Evolutionary conservation across 805 yeast species (phyloP).

Genomic region (Zygosaccharomyces pseudorouxii): DNA sequence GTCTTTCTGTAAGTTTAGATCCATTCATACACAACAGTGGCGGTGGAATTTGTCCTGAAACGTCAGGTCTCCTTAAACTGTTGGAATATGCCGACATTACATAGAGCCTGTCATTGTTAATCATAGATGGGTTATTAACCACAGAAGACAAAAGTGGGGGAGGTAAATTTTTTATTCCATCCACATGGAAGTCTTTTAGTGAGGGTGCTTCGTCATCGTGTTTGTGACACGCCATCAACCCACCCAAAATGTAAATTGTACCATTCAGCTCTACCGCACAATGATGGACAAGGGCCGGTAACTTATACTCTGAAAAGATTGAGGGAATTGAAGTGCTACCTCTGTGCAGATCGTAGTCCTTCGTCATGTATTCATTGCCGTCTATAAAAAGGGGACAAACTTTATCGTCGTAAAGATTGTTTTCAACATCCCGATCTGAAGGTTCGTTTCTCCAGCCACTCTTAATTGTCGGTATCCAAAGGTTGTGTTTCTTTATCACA

Average conservation of each 20-base stretch:
- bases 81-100: constrained; percentile 40
- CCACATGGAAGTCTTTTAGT: constrained; percentile 35
- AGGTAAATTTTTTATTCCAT: constrained; percentile 42
- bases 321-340: constrained; percentile 29
- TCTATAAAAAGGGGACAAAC: constrained; percentile 26
- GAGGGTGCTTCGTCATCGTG: constrained; percentile 29
- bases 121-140: constrained; percentile 40
- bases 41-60: constrained; percentile 46
- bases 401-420: constrained; percentile 12
- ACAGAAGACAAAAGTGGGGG: constrained; percentile 42
- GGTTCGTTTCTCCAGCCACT: constrained; percentile 11
- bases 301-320: constrained; percentile 37
- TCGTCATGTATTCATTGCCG: constrained; percentile 23
- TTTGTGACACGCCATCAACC: constrained; percentile 34
- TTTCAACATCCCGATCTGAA: background rate
- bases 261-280: constrained; percentile 38
- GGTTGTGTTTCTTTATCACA: constrained; percentile 22
- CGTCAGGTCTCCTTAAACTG: constrained; percentile 33
- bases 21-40: constrained; percentile 47
- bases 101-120: constrained; percentile 38
- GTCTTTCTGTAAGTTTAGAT: constrained; percentile 50
- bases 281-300: constrained; percentile 44
- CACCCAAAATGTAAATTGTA: constrained; percentile 44
- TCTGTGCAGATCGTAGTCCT: constrained; percentile 22
- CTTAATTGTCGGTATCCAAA: constrained; percentile 30